Base-by-base conservation (phyloP, 768 basidiomycete genomes). In the Podaxis sp. region DNA sequence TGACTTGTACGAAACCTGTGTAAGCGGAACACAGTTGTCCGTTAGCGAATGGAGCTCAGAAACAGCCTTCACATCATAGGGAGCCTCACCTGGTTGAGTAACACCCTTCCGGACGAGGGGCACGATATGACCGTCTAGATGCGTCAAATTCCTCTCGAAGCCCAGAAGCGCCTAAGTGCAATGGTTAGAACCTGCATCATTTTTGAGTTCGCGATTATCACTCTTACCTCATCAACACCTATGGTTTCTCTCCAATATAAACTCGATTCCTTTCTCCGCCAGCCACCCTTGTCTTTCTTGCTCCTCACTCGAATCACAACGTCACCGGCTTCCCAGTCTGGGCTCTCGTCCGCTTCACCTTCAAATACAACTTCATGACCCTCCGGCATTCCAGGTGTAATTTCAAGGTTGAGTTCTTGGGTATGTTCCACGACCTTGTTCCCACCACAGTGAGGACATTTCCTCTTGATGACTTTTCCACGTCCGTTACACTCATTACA, bases 241-340 rank as follows among this genome's bases (percentile, higher is more conserved):
- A 99, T 90, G 2, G 89, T 89, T 74, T 99, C 93, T 70, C 85
- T 87, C 89, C 96, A 97, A 68, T 97, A 94, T 55, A 99, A 75
- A 69, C 91, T 90, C 56, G 82, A 86, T 71, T 98, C 96, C 73
- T 98, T 97, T 70, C 97, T 82, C 65, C 87, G 81, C 87, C 90
- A 99, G 2, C 88, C 86, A 53, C 93, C 95, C 66, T 84, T 84
- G 63, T 87, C 84, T 67, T 87, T 87, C 74, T 83, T 83, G 69
- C 89, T 95, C 66, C 90, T 80, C 15, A 99, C 88, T 56, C 95
- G 80, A 52, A 99, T 80, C 40, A 99, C 81, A 54, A 99, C 86
- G 75, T 99, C 96, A 7, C 97, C 97, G 5, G 97, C 80, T 70
- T 96, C 95, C 91, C 91, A 97, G 67, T 99, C 97, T 2, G 94